Base-by-base conservation (phyloP, 768 basidiomycete genomes). In the Trametes meyenii region DNA sequence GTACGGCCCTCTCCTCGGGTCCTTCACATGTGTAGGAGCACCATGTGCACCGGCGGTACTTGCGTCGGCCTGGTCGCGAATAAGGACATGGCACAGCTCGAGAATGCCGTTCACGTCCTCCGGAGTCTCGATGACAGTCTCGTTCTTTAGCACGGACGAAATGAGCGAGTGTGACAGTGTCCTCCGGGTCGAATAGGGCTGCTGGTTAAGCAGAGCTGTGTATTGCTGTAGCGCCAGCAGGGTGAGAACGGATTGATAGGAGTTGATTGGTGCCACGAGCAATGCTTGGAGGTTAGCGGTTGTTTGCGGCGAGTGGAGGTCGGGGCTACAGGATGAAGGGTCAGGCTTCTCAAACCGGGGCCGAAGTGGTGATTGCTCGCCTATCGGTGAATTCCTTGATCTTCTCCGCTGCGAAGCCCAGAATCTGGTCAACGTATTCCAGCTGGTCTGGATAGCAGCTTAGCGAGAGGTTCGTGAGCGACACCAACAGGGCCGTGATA, bases 381-480 rank as follows among this genome's bases (percentile, higher is more conserved):
- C 85, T 94, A 17, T 94, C 90, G 7, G 80, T 76, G 71, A 86
- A 95, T 67, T 95, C 94, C 65, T 88, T 84, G 61, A 94, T 85
- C 73, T 98, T 97, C 23, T 85, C 83, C 5, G 86, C 86, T 1
- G 94, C 93, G 70, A 96, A 99, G 6, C 86, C 87, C 56, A 98
- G 81, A 17, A 98, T 87, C 75, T 98, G 96, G 68, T 98, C 95
- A 40, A 99, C 94, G 70, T 98, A 98, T 79, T 98, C 95, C 51
- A 98, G 82, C 66, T 93, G 82, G 70, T 98, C 96, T 1, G 97
- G 97, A 73, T 99, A 99, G 75, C 96, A 98, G 73, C 93, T 96
- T 24, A 99, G 78, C 0, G 94, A 96, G 12, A 98, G 83, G 74
- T 98, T 98, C 35, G 94, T 92, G 40, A 99, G 79, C 0, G 97